Base-by-base conservation (phyloP, 2,329 filamentous ascomycete species). In the Pseudogymnoascus sp. region DNA sequence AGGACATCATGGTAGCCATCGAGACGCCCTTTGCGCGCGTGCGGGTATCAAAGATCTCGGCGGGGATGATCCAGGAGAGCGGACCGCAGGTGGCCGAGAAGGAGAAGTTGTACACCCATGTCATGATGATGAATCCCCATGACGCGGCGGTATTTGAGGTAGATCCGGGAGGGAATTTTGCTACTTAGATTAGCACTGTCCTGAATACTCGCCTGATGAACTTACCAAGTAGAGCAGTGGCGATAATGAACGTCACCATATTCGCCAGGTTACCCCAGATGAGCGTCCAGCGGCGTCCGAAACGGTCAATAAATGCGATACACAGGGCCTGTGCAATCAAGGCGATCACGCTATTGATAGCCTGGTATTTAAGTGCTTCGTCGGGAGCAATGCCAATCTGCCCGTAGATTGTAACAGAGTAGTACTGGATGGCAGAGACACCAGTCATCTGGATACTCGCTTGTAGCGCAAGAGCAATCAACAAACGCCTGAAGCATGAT, bases 61-160 rank as follows among this genome's bases (percentile, higher is more conserved):
- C 84, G 0, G 82, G 82, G 62, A 85, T 83, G 65, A 81, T 80
- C 79, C 73, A 80, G 18, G 80, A 77, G 1, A 90, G 73, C 0
- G 88, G 86, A 19, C 88, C 88, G 61, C 85, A 88, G 2, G 85
- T 86, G 33, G 80, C 79, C 3, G 80, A 85, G 77, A 90, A 91
- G 39, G 79, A 85, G 74, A 90, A 87, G 73, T 92, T 91, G 77
- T 89, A 92, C 1, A 89, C 70, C 88, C 88, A 92, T 1, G 88
- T 92, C 67, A 84, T 80, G 60, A 82, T 77, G 63, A 92, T 92
- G 72, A 92, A 92, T 1, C 82, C 86, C 85, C 86, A 89, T 5
- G 79, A 78, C 0, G 85, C 85, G 4, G 76, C 74, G 38, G 72
- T 73, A 61, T 82, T 82, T 30, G 61, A 71, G 71, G 61, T 76